A percentile compares a stretch with the other conserved stretches of the same genome.
These are phyloP conservation scores for Dactylonectria macrodidyma DNA, from an alignment of 2,329 filamentous ascomycete genomes.

Conservation along the genomic window DNA sequence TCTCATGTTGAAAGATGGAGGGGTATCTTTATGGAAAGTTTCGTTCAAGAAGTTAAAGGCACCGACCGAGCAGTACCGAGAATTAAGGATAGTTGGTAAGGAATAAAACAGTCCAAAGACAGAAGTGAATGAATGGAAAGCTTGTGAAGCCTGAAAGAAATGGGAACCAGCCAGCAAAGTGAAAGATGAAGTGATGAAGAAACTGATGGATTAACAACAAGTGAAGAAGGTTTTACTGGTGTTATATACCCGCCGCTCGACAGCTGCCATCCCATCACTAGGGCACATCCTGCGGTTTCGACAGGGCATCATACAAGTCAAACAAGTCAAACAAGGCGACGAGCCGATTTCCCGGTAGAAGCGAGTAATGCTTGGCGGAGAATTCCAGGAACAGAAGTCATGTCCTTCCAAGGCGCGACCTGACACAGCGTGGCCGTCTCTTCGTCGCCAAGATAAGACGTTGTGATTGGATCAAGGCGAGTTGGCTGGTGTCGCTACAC, in stretches of 20 bases:
- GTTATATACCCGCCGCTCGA: constrained; percentile 4
- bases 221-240: background rate
- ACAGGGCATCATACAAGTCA: constrained; percentile 1
- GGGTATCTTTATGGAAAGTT: background rate
- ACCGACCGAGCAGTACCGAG: constrained; percentile 8
- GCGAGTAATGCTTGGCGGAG: background rate
- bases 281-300: background rate
- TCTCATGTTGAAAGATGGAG: constrained; percentile 35
- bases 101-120: background rate
- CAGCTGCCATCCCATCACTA: background rate
- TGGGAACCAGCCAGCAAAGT: background rate
- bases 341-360: constrained; percentile 3
- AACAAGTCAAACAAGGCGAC: background rate
- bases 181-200: background rate
- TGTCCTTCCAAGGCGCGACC: constrained; percentile 3
- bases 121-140: too few relatives aligned
- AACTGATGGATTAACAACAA: background rate
- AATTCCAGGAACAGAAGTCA: constrained; percentile 12
- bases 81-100: constrained; percentile 4
- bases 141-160: background rate
- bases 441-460: background rate
- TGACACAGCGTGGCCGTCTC: background rate
- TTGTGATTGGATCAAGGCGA: constrained; percentile 15
- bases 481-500: constrained; percentile 8
- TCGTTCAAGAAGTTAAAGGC: background rate